Base-by-base conservation (phyloP, 202 grass and related monocot genomes). In the Thinopyrum obtusiflorum region DNA sequence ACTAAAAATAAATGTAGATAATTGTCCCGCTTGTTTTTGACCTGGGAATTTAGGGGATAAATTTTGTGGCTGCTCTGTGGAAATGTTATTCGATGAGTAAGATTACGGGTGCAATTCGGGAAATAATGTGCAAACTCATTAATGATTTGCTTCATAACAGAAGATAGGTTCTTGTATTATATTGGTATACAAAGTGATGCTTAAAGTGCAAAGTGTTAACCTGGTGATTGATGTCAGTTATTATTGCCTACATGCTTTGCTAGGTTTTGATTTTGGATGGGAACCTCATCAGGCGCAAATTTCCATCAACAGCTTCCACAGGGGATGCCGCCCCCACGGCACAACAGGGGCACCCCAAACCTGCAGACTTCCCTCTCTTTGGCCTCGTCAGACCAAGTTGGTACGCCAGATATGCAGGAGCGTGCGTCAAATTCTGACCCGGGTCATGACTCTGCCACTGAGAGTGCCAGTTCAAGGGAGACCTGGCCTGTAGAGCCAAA, bases 401-500 rank as follows among this genome's bases (percentile, higher is more conserved):
- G 89, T 26, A 91, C 85, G 9, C 89, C 84, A 10, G 90, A 98
- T 75, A 85, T 89, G 63, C 93, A 90, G 69, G 93, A 95, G 10
- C 93, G 83, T 10, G 32, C 73, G 42, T 90, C 88, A 0, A 95
- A 94, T 84, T 98, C 95, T 20, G 89, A 92, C 35, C 81, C 36
- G 2, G 91, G 89, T 7, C 87, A 95, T 4, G 91, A 95, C 76
- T 95, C 93, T 0, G 91, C 88, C 51, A 95, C 93, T 0, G 91
- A 93, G 86, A 93, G 91, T 61, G 95, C 88, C 37, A 95, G 91
- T 59, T 93, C 93, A n/a, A 76, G 77, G 14, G 92, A 92, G 77
- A 92, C 95, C 53, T 92, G 87, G 87, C 95, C 91, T 0, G 61
- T 73, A 10, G 95, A 93, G 86, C 87, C 91, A 9, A 87, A 18